Evolutionary conservation across 1,284 basidiomycete genomes (phyloP).

Genomic region (Cerrena zonata): DNA sequence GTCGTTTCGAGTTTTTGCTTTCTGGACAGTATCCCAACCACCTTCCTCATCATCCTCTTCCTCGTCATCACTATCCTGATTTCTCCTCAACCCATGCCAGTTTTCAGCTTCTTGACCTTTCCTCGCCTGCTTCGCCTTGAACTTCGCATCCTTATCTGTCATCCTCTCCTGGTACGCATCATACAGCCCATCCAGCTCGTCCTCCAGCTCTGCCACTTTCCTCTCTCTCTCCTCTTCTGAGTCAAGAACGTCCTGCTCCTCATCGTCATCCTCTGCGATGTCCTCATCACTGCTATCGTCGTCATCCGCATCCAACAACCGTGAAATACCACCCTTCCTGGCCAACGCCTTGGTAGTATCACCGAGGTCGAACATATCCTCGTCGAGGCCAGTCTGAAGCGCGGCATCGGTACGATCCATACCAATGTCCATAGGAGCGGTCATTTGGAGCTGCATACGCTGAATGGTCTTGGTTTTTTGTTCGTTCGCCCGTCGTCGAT

Average conservation of each 20-base stretch:
- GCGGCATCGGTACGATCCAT: slow-evolving; percentile 78
- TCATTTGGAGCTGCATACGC: slow-evolving; percentile 97
- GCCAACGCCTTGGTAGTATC: slow-evolving; percentile 51
- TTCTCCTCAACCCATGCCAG: slow-evolving; percentile 69
- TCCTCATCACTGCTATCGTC: slow-evolving; percentile 37
- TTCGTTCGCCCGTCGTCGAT: slow-evolving; percentile 86
- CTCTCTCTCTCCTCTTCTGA: slow-evolving; percentile 69
- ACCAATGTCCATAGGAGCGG: slow-evolving; percentile 91
- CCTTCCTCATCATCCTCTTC: slow-evolving; percentile 46
- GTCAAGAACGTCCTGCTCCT: slow-evolving; percentile 50
- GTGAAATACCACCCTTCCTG: slow-evolving; percentile 38
- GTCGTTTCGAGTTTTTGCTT: slow-evolving; percentile 52
- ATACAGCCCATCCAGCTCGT: slow-evolving; percentile 84
- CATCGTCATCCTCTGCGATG: slow-evolving; percentile 35
- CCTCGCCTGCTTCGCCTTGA: slow-evolving; percentile 79
- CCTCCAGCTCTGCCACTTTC: slow-evolving; percentile 69
- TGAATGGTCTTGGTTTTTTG: slow-evolving; percentile 83
- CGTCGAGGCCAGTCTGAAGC: slow-evolving; percentile 63
- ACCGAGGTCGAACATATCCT: slow-evolving; percentile 83
- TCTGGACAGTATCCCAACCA: slow-evolving; percentile 72
- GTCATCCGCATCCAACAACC: slow-evolving; percentile 49
- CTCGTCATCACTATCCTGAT: slow-evolving; percentile 41
- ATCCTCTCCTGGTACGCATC: slow-evolving; percentile 80
- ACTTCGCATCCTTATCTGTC: slow-evolving; percentile 85
- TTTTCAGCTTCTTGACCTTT: slow-evolving; percentile 66